Percentiles rank a stretch among this genome's conserved stretches.
phyloP scores from a whole-genome alignment of 768 basidiomycete species.

The Suillus tomentosus region DNA sequence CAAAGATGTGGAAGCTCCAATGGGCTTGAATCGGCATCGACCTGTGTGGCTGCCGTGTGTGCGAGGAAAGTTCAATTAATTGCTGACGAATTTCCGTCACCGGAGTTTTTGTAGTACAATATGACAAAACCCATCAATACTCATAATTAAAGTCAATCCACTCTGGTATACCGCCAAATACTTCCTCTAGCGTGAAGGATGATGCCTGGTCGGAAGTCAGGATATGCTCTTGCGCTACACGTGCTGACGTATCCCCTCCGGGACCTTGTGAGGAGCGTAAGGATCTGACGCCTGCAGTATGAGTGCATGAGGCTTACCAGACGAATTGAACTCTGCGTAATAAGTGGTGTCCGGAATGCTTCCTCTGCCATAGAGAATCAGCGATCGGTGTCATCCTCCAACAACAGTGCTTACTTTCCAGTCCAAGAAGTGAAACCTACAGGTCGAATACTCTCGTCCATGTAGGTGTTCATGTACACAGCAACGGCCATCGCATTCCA shows the following conservation, averaged over 20 bases:
- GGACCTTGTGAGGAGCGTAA: conserved; percentile 40
- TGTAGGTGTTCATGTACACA: conserved; percentile 54
- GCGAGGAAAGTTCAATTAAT: not conserved
- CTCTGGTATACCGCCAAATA: conserved; percentile 50
- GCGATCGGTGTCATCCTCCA: not conserved
- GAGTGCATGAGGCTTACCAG: conserved; percentile 34
- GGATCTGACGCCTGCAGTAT: not conserved
- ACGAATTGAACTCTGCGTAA: conserved; percentile 58
- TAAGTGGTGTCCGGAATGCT: conserved; percentile 57
- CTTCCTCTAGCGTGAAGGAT: conserved; percentile 46
- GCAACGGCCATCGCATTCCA: conserved; percentile 64
- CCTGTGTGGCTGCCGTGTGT: conserved; percentile 22
- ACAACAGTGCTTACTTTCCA: conserved; percentile 18
- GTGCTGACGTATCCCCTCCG: conserved; percentile 46
- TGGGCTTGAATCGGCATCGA: conserved; percentile 31
- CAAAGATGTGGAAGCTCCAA: conserved; percentile 39
- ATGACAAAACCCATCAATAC: conserved; percentile 26
- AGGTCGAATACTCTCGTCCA: conserved; percentile 57
- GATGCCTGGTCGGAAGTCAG: conserved; percentile 29
- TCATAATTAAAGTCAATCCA: conserved; percentile 61
- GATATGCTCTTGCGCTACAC: conserved; percentile 50
- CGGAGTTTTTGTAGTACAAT: not conserved
- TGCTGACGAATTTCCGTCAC: not conserved
- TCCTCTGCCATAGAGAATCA: conserved; percentile 33
- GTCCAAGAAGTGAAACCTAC: conserved; percentile 55